Evolutionary conservation across 2,329 filamentous ascomycete species (phyloP).

Genomic region (Arthrobotrys sphaeroides): DNA sequence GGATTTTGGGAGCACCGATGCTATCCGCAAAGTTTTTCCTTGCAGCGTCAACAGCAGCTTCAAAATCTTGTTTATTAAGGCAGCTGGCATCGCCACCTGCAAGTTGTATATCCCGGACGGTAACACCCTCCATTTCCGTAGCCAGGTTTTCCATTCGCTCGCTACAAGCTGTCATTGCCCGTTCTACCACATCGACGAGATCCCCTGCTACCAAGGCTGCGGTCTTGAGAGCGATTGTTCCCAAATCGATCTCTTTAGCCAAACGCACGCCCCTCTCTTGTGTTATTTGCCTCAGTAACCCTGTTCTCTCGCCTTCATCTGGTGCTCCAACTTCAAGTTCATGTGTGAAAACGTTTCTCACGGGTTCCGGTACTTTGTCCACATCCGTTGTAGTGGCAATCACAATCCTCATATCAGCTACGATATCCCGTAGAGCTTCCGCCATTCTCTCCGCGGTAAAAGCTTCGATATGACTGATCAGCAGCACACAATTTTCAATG

Average conservation of each 20-base stretch:
- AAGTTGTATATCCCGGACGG: conserved; percentile 83
- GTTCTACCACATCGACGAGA: conserved; percentile 90
- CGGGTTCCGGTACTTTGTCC: conserved; percentile 85
- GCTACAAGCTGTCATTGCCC: conserved; percentile 80
- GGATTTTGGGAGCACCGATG: conserved; percentile 97
- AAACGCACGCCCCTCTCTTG: conserved; percentile 78
- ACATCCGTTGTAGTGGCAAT: conserved; percentile 95
- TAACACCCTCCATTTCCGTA: conserved; percentile 65
- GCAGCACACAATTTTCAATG: conserved; percentile 78
- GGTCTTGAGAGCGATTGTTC: conserved; percentile 89
- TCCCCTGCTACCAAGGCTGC: conserved; percentile 94
- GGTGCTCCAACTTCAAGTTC: conserved; percentile 93
- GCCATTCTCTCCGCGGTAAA: conserved; percentile 89
- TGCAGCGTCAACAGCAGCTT: conserved; percentile 90
- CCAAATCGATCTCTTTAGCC: conserved; percentile 83
- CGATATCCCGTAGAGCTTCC: conserved; percentile 81
- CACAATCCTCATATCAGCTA: conserved; percentile 80
- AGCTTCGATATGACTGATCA: conserved; percentile 91
- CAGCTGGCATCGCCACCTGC: conserved; percentile 84
- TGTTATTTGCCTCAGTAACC: conserved; percentile 81
- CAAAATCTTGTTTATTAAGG: conserved; percentile 84
- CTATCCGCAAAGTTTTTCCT: conserved; percentile 98
- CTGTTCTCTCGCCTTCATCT: conserved; percentile 89
- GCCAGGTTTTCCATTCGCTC: conserved; percentile 80
- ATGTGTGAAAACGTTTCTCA: conserved; percentile 91